A percentile compares a stretch with the other conserved stretches of the same genome.
Evolutionary conservation across 305 asterid species (phyloP).

Genomic region (Fraxinus velutina): DNA sequence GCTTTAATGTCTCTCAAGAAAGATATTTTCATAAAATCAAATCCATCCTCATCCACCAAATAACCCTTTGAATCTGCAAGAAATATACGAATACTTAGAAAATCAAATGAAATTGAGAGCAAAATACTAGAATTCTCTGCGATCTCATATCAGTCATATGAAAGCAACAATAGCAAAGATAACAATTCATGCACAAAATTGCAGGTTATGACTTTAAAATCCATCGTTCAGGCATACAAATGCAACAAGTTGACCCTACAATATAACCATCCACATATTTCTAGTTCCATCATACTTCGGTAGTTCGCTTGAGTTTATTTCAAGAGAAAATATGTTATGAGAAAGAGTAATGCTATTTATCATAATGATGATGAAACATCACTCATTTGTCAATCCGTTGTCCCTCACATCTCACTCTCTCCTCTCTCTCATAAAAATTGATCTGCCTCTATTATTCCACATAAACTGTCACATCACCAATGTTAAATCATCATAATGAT

Average conservation of each 20-base stretch:
- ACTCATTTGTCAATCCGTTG: no score
- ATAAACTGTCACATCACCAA: no score
- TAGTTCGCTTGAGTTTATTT: neutral
- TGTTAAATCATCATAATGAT: no score
- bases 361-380: no score
- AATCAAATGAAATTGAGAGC: conserved; percentile 11
- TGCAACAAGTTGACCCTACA: neutral
- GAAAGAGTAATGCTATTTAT: neutral
- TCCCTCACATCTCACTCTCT: no score
- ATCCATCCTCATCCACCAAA: conserved; percentile 96
- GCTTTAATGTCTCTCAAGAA: conserved; percentile 84
- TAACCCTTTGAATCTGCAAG: conserved; percentile 88
- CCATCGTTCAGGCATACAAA: neutral
- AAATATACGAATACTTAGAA: conserved; percentile 23
- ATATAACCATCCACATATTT: neutral
- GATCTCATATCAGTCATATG: neutral
- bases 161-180: neutral
- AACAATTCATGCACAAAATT: neutral
- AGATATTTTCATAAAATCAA: conserved; percentile 87
- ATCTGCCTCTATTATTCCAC: no score
- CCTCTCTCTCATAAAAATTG: no score
- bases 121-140: neutral
- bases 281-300: neutral
- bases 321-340: neutral
- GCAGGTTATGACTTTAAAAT: neutral